Evolutionary conservation across 805 yeast genomes (phyloP).

Genomic region (Candida saitoana): DNA sequence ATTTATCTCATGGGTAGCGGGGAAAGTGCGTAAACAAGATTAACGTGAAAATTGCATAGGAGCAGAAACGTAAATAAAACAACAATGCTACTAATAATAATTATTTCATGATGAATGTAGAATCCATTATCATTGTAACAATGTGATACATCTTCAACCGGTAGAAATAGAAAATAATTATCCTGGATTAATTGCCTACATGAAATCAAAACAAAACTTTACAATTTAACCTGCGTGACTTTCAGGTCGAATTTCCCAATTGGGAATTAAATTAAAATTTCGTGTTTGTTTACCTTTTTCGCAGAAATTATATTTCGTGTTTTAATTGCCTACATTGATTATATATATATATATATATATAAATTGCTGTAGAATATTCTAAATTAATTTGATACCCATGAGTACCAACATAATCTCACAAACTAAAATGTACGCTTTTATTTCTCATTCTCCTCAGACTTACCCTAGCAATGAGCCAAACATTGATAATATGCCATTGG

Average conservation of each 20-base stretch:
- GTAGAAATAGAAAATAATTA: no score
- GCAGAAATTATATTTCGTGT: background rate
- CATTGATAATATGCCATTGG: slow-evolving; percentile 87
- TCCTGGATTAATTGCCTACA: background rate
- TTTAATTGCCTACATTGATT: slow-evolving; percentile 1
- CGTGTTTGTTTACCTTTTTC: slow-evolving; percentile 1
- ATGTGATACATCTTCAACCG: no score
- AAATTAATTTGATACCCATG: background rate
- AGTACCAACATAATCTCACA: slow-evolving; percentile 15
- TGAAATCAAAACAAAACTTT: background rate
- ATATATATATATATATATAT: background rate
- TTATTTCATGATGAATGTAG: background rate
- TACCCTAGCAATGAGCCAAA: slow-evolving; percentile 78
- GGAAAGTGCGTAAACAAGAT: no score
- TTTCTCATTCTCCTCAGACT: slow-evolving; percentile 87
- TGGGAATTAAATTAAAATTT: background rate
- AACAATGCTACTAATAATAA: no score
- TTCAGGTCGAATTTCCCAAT: background rate
- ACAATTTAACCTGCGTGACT: background rate
- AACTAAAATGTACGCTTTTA: slow-evolving; percentile 67
- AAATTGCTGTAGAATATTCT: background rate
- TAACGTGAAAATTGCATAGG: no score
- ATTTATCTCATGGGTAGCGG: no score
- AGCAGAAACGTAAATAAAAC: no score
- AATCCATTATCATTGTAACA: no score